Base-by-base conservation (phyloP, 2,329 filamentous ascomycete species). In the Pestalotiopsis sp. region DNA sequence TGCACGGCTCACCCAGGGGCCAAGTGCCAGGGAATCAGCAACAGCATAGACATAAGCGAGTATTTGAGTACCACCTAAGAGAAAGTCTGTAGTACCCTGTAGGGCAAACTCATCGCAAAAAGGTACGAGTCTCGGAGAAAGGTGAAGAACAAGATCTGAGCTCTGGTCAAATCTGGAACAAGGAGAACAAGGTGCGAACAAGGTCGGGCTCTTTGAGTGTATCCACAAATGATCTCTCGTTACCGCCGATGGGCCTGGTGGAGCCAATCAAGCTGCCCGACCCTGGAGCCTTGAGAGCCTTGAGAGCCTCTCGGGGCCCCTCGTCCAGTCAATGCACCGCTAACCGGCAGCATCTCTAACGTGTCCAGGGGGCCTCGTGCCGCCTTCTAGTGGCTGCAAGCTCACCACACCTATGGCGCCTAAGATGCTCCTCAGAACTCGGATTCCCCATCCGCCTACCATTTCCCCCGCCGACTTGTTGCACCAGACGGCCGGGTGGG, bases 291-390 rank as follows among this genome's bases (percentile, higher is more conserved):
- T 36, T 2, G 9, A 2, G 31, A 36, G 31, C 31, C 31, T 36
- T 9, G 7, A 9, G 31, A 36, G 31, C 31, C 65, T 49, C 25
- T 65, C 49, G 61, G 25, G 23, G 68, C 66, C 3, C 49, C 61
- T 64, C 61, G 56, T 65, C 68, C 68, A 69, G 68, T 69, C 68
- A 63, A 68, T 69, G 68, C 61, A 25, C 61, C 61, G 39, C 61
- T 65, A 62, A 38, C 41, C 36, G 31, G 65, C 62, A 61, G 23
- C 20, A 39, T 59, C 67, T 66, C 65, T 69, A 67, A 69, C 65
- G 59, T 59, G 38, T 58, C 31, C 38, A 61, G n/a, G 17, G 31
- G 31, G 36, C 56, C 45, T 52, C 31, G 57, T 61, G 38, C 56
- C 52, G 65, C 20, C 65, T 45, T 59, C 25, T 56, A 68, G 61